These are phyloP conservation scores for Schizosaccharomyces lindneri DNA, from an alignment of 805 yeast genomes.

Conservation along the genomic window DNA sequence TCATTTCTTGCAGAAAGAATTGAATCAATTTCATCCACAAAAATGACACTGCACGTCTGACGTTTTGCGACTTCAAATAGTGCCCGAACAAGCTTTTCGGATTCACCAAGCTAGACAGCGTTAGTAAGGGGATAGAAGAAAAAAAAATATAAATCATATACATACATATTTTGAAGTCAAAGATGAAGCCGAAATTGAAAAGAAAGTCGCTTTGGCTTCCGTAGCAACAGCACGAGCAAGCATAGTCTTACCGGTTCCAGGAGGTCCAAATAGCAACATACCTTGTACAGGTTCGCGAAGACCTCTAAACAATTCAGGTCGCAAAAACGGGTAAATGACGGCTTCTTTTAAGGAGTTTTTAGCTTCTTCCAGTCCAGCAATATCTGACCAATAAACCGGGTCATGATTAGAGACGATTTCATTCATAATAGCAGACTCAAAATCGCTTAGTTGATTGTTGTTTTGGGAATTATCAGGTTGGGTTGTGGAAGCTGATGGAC, in stretches of 20 bases:
- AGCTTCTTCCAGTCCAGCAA: constrained; percentile 78
- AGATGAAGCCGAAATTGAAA: constrained; percentile 92
- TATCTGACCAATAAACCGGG: constrained; percentile 82
- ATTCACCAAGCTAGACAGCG: constrained; percentile 34
- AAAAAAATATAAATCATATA: constrained; percentile 58
- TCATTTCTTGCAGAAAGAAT: constrained; percentile 95
- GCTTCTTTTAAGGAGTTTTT: constrained; percentile 77
- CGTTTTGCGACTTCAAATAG: constrained; percentile 94
- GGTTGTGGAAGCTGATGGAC: neutral
- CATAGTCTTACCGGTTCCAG: constrained; percentile 92
- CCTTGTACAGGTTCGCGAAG: constrained; percentile 53
- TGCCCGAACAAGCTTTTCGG: constrained; percentile 84
- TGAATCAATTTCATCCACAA: constrained; percentile 96
- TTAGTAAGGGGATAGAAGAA: constrained; percentile 33
- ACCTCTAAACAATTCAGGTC: constrained; percentile 82
- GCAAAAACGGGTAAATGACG: constrained; percentile 78
- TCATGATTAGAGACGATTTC: constrained; percentile 79
- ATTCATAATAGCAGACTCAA: constrained; percentile 30
- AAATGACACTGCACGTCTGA: constrained; percentile 91
- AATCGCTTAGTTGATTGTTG: neutral
- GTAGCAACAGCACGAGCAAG: constrained; percentile 96
- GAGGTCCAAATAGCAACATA: constrained; percentile 87
- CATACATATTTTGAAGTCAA: constrained; percentile 81
- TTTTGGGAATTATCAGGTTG: neutral
- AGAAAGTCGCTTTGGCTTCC: constrained; percentile 90